phyloP scores from a whole-genome alignment of 2,329 filamentous ascomycete species.

The Trichoderma aggressivum region DNA sequence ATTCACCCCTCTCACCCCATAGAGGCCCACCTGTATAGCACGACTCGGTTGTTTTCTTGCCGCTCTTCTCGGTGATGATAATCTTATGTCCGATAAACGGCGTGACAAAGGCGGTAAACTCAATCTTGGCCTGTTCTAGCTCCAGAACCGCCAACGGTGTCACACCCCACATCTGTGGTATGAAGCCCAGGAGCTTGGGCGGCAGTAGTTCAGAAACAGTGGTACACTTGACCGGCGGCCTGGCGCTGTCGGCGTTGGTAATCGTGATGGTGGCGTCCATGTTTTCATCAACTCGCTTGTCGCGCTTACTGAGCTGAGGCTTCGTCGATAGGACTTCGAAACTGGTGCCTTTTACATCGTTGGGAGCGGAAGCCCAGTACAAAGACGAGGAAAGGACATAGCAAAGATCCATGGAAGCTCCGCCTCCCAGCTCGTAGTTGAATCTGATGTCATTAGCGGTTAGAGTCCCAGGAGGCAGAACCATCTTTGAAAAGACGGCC shows the following conservation, averaged over 20 bases:
- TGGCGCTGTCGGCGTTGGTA: not conserved
- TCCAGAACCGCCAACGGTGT: not conserved
- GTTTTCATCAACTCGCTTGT: not conserved
- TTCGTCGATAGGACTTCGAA: not conserved
- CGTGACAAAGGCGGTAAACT: not conserved
- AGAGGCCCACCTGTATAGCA: not conserved
- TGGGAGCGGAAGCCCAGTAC: not conserved
- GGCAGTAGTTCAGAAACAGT: not conserved
- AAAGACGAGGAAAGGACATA: not conserved
- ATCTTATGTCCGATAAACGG: not conserved
- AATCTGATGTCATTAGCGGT: not conserved
- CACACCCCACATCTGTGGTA: not conserved
- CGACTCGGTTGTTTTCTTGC: not conserved
- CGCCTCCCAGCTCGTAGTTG: not conserved
- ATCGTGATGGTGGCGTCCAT: not conserved
- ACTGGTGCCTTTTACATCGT: not conserved
- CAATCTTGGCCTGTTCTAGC: not conserved
- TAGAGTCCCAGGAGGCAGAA: not conserved
- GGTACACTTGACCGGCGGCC: not conserved
- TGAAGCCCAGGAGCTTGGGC: not conserved
- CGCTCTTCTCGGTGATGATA: not conserved
- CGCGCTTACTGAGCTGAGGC: not conserved
- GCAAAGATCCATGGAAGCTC: slow-evolving; percentile 4
- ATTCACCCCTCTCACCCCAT: not conserved
- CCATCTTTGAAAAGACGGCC: not conserved